Base-by-base conservation (phyloP, 495 filamentous ascomycete genomes). In the Clohesyomyces aquaticus region DNA sequence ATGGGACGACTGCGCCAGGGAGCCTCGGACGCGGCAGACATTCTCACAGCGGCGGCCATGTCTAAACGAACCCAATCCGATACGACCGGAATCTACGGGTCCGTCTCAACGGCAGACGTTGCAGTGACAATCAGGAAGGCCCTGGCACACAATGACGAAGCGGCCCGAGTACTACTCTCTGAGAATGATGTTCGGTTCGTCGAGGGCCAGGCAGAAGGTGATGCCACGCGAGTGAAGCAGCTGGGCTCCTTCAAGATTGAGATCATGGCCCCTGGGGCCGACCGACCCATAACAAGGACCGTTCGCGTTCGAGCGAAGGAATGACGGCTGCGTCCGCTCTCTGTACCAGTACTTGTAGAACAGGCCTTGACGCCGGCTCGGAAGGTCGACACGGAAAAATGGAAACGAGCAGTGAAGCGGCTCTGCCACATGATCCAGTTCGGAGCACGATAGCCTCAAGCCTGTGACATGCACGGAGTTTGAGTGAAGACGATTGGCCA, bases 241-340 rank as follows among this genome's bases (percentile, higher is more conserved):
- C 65, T 87, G 4, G 85, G 85, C 14, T 71, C 78, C 19, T 87
- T 80, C 59, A 70, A 75, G 35, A 75, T 87, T 51, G 81, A 84
- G 63, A 80, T 87, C 35, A 72, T 64, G 52, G 65, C 84, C 43
- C 82, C 79, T 49, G 85, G 82, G 2, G 78, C 75, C 16, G 72
- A 65, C 3, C 61, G 77, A 41, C 67, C 73, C 4, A 63, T 85
- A 4, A 74, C 67, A 62, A 74, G 83, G 67, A 78, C 63, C 14
- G 78, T 83, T 35, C 72, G 74, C 49, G 76, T 86, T 19, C 55
- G 70, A 41, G 65, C 71, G 46, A 55, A 67, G 54, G 26, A 50
- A 14, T 38, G 32, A 38, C 6, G 50, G 1, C 21, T 38, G 21
- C 29, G 32, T 51, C 55, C 25, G 63, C 18, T 26, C 35, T 16